These are phyloP conservation scores for Xylaria digitata DNA, from an alignment of 2,329 filamentous ascomycete genomes.

Conservation along the genomic window DNA sequence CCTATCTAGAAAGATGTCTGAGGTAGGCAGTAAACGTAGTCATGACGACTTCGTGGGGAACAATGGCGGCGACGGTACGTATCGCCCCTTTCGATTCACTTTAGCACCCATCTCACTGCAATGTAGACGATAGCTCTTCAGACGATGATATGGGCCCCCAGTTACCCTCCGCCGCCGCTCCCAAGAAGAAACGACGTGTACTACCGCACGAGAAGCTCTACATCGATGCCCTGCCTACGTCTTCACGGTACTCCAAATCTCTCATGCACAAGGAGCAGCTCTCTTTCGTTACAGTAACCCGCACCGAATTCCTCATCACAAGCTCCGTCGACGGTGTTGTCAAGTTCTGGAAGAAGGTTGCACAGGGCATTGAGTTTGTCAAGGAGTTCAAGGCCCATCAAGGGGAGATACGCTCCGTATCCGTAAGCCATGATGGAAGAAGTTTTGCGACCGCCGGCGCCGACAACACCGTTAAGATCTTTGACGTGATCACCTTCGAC, in stretches of 20 bases:
- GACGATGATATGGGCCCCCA: constrained; percentile 91
- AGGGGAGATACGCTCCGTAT: constrained; percentile 85
- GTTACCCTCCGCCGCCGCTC: constrained; percentile 80
- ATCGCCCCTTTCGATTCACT: constrained; percentile 1
- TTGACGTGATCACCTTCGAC: constrained; percentile 87
- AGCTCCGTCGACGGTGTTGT: constrained; percentile 94
- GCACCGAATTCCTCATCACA: constrained; percentile 96
- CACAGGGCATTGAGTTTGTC: constrained; percentile 92
- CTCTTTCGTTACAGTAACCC: constrained; percentile 87
- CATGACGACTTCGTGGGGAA: constrained; percentile 47
- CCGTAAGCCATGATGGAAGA: constrained; percentile 87
- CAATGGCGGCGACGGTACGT: constrained; percentile 39
- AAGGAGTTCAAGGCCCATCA: constrained; percentile 96
- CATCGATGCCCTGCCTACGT: constrained; percentile 85
- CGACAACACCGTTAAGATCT: constrained; percentile 84
- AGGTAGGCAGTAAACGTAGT: constrained; percentile 48
- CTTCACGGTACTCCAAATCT: constrained; percentile 88
- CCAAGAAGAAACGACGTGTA: constrained; percentile 90
- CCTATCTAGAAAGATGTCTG: constrained; percentile 41
- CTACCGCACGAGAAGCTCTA: constrained; percentile 97
- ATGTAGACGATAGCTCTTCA: constrained; percentile 72
- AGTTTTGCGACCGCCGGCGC: constrained; percentile 90
- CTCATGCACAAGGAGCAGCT: constrained; percentile 99
- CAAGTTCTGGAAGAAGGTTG: constrained; percentile 99
- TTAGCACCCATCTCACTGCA: constrained; percentile 31